These are phyloP conservation scores for Xerocomellus intermedius DNA, from an alignment of 768 basidiomycete species.

Conservation along the genomic window DNA sequence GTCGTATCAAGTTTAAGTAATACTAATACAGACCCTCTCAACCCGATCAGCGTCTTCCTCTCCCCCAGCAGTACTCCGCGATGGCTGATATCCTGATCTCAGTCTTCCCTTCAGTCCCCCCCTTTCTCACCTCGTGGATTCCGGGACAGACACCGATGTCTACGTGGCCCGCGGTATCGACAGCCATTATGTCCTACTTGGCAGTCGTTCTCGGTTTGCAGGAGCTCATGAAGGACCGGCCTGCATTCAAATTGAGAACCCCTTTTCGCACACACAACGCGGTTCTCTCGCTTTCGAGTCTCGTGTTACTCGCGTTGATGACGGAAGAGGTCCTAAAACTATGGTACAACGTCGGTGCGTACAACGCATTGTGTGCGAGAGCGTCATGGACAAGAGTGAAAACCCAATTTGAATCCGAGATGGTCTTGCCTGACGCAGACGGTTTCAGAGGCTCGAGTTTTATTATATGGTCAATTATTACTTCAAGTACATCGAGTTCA, in stretches of 20 bases:
- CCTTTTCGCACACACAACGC: constrained; percentile 87
- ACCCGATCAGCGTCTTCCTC: neutral
- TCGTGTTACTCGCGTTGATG: constrained; percentile 74
- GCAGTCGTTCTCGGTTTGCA: constrained; percentile 79
- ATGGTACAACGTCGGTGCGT: constrained; percentile 66
- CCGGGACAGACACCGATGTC: constrained; percentile 78
- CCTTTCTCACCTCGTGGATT: constrained; percentile 60
- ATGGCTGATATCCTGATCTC: constrained; percentile 5
- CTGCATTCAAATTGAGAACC: constrained; percentile 65
- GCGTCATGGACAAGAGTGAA: constrained; percentile 80
- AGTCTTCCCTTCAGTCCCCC: constrained; percentile 41
- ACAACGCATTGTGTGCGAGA: constrained; percentile 69
- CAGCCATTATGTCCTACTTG: constrained; percentile 76
- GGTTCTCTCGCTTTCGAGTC: constrained; percentile 78
- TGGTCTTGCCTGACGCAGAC: constrained; percentile 1
- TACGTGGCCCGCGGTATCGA: constrained; percentile 62
- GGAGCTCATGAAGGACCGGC: constrained; percentile 75
- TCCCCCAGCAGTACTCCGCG: neutral
- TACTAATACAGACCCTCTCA: too few relatives aligned
- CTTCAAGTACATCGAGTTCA: constrained; percentile 93
- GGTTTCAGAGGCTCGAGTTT: constrained; percentile 73
- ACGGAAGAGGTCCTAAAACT: constrained; percentile 82
- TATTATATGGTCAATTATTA: constrained; percentile 98
- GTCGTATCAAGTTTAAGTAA: too few relatives aligned
- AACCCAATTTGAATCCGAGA: constrained; percentile 25